Evolutionary conservation across 179 eudicot genomes (phyloP), one percentile per base, ranked within the genome.

Genomic region (Spergularia azorica): DNA sequence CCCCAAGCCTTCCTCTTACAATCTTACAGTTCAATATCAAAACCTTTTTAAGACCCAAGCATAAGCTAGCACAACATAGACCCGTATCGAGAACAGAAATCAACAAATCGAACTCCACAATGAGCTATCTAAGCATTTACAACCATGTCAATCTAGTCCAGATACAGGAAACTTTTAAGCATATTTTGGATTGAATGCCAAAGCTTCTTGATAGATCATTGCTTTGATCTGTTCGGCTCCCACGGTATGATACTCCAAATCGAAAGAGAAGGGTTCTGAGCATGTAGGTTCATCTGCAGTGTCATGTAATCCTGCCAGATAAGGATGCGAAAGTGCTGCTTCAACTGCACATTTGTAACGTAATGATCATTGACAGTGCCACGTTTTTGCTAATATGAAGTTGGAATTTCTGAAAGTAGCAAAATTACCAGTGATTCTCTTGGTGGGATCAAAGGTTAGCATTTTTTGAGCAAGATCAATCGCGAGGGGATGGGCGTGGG

Each of bases 191-290:
- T 90, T 90, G 41, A 86, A 77, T n/a, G 83, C 82, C 57, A 86
- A 71, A 43, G 92, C 84, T 76, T 89, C 90, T 58, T 86, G 84
- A 70, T 92, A 90, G 51, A 92, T 90, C 93, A 90, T 86, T 15
- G 90, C 97, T 80, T 92, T 92, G 51, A 92, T 91, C 76, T 93
- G 89, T 67, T 90, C 96, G 66, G 89, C 94, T 55, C 85, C 86
- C 63, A 89, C 64, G 32, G 83, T 85, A 83, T 89, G 92, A 65
- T 80, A 82, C 86, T 93, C 97, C 78, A 88, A 90, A n/a, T 88
- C 97, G 66, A 91, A 93, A 41, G 94, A 86, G 79, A 91, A 93
- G 50, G 92, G 83, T 26, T 84, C 75, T 18, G 73, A 36, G 84
- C 97, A 93, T 56, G 83, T 64, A 7, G 96, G 96, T 64, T 91